A percentile compares a stretch with the other conserved stretches of the same genome.
phyloP scores from a whole-genome alignment of 768 basidiomycete species.

The Hirschioporus abietinus region DNA sequence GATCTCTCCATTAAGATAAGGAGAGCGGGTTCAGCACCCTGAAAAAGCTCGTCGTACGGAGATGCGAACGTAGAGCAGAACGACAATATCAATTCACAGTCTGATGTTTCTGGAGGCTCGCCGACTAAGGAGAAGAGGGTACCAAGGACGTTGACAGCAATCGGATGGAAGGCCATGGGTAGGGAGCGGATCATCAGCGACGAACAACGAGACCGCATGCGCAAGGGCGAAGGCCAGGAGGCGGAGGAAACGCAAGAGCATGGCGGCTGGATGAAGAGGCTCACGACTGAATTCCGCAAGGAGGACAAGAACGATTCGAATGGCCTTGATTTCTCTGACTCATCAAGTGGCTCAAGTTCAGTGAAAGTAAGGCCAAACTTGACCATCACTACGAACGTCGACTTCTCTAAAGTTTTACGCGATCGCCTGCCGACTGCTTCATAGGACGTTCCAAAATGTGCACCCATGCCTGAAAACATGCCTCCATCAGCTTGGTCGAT shows the following conservation, averaged over 20 bases:
- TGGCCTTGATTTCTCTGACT: slow-evolving; percentile 11
- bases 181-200: slow-evolving; percentile 15
- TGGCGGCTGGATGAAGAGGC: slow-evolving; percentile 9
- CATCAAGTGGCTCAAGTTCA: slow-evolving; percentile 16
- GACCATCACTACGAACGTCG: slow-evolving; percentile 37
- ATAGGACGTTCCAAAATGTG: slow-evolving; percentile 11
- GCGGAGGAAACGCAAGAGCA: slow-evolving; percentile 21
- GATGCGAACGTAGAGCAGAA: slow-evolving; percentile 17
- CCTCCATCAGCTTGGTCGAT: slow-evolving; percentile 27
- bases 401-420: slow-evolving; percentile 23
- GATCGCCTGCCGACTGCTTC: slow-evolving; percentile 21
- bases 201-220: slow-evolving; percentile 12
- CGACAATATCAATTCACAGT: slow-evolving; percentile 20
- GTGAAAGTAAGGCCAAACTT: slow-evolving; percentile 30
- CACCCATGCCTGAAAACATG: slow-evolving; percentile 6
- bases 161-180: slow-evolving; percentile 17
- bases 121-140: slow-evolving; percentile 22
- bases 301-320: not conserved
- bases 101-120: slow-evolving; percentile 10
- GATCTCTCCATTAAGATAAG: too few relatives aligned
- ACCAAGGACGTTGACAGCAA: slow-evolving; percentile 14
- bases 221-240: slow-evolving; percentile 35
- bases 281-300: slow-evolving; percentile 11
- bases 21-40: too few relatives aligned
- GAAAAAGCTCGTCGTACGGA: too few relatives aligned